Evolutionary conservation across 192 early-diverging fungal genomes (phyloP).

Genomic region (Mortierella hygrophila): DNA sequence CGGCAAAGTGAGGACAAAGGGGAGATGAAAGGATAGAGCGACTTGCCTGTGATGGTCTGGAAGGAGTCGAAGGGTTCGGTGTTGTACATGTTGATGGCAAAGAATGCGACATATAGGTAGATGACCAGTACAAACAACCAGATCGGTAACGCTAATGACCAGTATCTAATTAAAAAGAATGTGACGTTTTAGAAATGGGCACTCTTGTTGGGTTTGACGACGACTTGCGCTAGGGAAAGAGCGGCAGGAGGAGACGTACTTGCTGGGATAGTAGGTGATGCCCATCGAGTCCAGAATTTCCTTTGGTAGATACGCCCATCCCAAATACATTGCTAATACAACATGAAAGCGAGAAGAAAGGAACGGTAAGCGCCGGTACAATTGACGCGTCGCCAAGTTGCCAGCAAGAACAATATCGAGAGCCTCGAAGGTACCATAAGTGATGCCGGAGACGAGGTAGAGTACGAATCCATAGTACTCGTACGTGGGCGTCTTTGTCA

Average conservation of each 20-base stretch:
- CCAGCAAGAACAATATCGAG: background rate
- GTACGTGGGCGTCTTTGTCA: conserved; percentile 78
- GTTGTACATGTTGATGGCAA: conserved; percentile 82
- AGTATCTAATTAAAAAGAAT: conserved; percentile 65
- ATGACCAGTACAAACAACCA: conserved; percentile 81
- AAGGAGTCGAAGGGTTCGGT: conserved; percentile 82
- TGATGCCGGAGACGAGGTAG: conserved; percentile 83
- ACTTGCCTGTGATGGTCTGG: conserved; percentile 78
- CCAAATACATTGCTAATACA: conserved; percentile 71
- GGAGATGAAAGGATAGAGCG: conserved; percentile 7
- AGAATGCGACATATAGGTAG: conserved; percentile 81
- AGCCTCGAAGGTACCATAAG: conserved; percentile 61
- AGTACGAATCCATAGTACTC: conserved; percentile 93
- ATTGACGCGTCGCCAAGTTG: background rate
- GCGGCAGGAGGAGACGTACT: conserved; percentile 53
- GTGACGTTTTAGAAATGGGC: background rate
- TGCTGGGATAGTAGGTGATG: conserved; percentile 88
- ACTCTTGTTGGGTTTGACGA: background rate
- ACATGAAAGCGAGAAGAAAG: background rate
- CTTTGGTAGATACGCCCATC: conserved; percentile 90
- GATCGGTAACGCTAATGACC: conserved; percentile 86
- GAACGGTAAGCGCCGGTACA: background rate
- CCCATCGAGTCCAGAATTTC: conserved; percentile 75
- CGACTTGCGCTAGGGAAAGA: background rate
- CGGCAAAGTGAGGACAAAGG: background rate